Base-by-base conservation (phyloP, 176 grass and related monocot genomes). In the Musa itinerans region DNA sequence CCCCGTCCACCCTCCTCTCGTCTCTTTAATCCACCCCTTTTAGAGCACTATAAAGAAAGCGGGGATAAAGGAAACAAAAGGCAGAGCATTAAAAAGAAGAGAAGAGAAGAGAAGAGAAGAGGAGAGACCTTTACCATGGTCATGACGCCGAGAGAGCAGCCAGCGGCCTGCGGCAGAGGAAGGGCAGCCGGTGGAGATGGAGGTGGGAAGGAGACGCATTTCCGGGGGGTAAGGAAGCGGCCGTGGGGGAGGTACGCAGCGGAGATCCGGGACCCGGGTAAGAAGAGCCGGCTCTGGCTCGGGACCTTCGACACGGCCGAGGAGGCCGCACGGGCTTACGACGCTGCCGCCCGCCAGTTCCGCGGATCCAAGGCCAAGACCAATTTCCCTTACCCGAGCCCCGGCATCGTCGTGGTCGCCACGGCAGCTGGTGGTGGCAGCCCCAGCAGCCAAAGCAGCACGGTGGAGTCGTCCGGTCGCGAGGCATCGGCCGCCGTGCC, bases 201-300 rank as follows among this genome's bases (percentile, higher is more conserved):
- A 15, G 74, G 75, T 27, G 53, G 17, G 52, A 75, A 64, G 64
- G 69, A 80, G 0, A 50, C 80, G 57, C 90, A 93, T 88, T 98
- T 57, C 78, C 27, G 90, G 2, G 94, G 94, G 52, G 90, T 98
- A 19, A 65, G 94, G 64, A 98, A 98, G 94, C 77, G 94, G 0
- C 90, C 90, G 20, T 98, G 94, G 94, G 94, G 94, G 4, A 74
- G 90, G 48, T 98, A 82, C 71, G 94, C 88, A 2, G 94, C 94
- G 79, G 94, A 93, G 88, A 93, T 93, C 74, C 80, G 94, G 82
- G 90, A 98, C 75, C 94, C 94, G 0, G 90, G 88, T 20, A 98
- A 91, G 86, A 91, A 93, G 80, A 93, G 86, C 74, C 86, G 94
- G 17, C 88, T 98, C 21, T 98, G 94, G 94, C 90, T 98, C 8